These are phyloP conservation scores for Euphorbia pulcherrima DNA, from an alignment of 345 rosid genomes.

Conservation along the genomic window DNA sequence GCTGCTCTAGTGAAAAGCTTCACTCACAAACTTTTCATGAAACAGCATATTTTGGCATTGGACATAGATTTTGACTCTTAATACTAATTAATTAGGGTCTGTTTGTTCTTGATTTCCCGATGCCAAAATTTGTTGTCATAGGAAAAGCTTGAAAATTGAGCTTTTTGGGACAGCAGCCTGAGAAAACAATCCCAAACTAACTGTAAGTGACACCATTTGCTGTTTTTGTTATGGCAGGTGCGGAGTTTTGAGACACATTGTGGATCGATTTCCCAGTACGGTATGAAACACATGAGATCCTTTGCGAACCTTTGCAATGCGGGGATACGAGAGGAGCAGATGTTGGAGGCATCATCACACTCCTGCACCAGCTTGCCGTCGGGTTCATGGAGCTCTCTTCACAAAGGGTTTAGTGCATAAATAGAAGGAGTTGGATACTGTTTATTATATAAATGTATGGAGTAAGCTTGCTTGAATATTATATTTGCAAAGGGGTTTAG, in stretches of 20 bases:
- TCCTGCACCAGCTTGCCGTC: slow-evolving; percentile 69
- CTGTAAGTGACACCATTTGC: too few species aligned
- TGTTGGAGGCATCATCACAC: slow-evolving; percentile 85
- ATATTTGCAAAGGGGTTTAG: slow-evolving; percentile 14
- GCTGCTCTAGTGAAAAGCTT: too few species aligned
- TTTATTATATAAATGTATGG: neutral
- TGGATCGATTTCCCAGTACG: slow-evolving; percentile 84
- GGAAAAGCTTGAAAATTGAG: too few species aligned
- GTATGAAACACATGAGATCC: slow-evolving; percentile 96
- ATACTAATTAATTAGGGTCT: too few species aligned
- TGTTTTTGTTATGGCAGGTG: slow-evolving; percentile 42
- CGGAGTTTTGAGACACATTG: slow-evolving; percentile 82
- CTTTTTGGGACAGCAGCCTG: too few species aligned
- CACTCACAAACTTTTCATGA: too few species aligned
- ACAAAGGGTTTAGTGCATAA: slow-evolving; percentile 76
- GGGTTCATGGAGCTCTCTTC: slow-evolving; percentile 79
- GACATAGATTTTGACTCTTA: too few species aligned
- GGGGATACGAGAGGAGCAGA: slow-evolving; percentile 54
- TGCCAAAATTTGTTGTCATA: too few species aligned
- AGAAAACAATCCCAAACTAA: too few species aligned
- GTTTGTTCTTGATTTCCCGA: too few species aligned
- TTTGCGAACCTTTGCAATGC: slow-evolving; percentile 88
- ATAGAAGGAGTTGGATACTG: neutral
- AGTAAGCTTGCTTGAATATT: neutral
- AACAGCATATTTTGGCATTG: too few species aligned